Evolutionary conservation across 2,329 filamentous ascomycete genomes (phyloP).

Genomic region (Pseudocercospora crystallina): DNA sequence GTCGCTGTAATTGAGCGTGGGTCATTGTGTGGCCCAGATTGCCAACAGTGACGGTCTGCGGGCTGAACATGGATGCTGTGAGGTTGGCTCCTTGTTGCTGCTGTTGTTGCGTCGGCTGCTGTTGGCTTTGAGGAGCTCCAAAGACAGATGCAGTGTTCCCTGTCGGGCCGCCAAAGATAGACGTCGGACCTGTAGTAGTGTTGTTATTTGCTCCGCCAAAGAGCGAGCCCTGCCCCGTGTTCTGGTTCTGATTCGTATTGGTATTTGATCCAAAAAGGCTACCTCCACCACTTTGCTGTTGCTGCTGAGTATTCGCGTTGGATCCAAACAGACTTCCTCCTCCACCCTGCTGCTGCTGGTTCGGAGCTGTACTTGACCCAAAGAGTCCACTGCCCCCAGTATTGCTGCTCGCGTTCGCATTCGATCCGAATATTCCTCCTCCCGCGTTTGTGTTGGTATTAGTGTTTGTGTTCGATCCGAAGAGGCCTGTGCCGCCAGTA

Average conservation of each 20-base stretch:
- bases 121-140: conserved; percentile 5
- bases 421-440: conserved; percentile 3
- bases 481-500: conserved; percentile 6
- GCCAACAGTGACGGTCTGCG: conserved; percentile 23
- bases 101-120: conserved; percentile 35
- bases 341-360: conserved; percentile 4
- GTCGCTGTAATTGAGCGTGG: conserved; percentile 29
- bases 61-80: conserved; percentile 26
- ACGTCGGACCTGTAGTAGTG: conserved; percentile 1
- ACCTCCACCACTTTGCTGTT: conserved; percentile 7
- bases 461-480: conserved; percentile 9
- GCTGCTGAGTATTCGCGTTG: conserved; percentile 33
- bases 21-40: conserved; percentile 23
- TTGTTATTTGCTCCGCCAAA: conserved; percentile 25
- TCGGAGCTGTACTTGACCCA: conserved; percentile 10
- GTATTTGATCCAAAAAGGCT: conserved; percentile 24
- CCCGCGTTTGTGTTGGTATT: conserved; percentile 4
- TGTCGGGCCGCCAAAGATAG: background rate
- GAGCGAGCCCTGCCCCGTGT: conserved; percentile 10
- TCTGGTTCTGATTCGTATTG: conserved; percentile 13
- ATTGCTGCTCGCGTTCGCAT: conserved; percentile 6
- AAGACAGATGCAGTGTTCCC: conserved; percentile 1
- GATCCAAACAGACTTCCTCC: conserved; percentile 18
- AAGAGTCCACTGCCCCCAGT: conserved; percentile 17
- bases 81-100: conserved; percentile 19